Evolutionary conservation across 2,329 filamentous ascomycete genomes (phyloP), one percentile per base, ranked within the genome.

Genomic region (Pezicula carpinea): DNA sequence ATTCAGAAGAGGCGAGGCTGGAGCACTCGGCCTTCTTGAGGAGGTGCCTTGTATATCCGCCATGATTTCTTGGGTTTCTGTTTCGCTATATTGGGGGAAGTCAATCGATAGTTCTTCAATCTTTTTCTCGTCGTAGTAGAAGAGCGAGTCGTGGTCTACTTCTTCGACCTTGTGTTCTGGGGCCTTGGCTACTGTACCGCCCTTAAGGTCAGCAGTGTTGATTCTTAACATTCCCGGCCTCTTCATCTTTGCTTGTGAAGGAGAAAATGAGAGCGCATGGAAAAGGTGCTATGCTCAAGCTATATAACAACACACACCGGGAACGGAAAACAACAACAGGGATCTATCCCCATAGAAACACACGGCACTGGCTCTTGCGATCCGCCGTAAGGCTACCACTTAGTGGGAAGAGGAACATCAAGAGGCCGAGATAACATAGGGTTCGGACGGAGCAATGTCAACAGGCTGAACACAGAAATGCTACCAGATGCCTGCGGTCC

Each of bases 161-260:
- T 23, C 22, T 17, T 40, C 19, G 13, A 14, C 6, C 18, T 40
- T 15, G 19, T 23, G 5, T 23, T 40, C 38, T 41, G 49, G 26
- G 32, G 49, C 21, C 26, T 29, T 29, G 26, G 13, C 26, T 29
- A 11, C 26, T 29, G 26, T 11, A 29, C 51, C 39, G 21, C 43
- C 49, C 46, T 50, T 46, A 3, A 57, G 22, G 50, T 61, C 49
- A 59, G 57, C 40, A 39, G 53, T 56, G 51, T 53, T 57, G 34
- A 56, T 22, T 23, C 49, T 52, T 15, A 55, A 53, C 26, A 53
- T 23, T 11, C 18, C 22, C 23, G 38, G 38, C 38, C 23, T 58
- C 46, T 55, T 53, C 7, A 52, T 38, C 53, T 56, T 56, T 19
- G 42, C 19, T 50, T 42, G 39, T 35, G 11, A 17, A 40, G 18